These are phyloP conservation scores for Styphnolobium japonicum DNA, from an alignment of 306 rosid genomes.

Conservation along the genomic window DNA sequence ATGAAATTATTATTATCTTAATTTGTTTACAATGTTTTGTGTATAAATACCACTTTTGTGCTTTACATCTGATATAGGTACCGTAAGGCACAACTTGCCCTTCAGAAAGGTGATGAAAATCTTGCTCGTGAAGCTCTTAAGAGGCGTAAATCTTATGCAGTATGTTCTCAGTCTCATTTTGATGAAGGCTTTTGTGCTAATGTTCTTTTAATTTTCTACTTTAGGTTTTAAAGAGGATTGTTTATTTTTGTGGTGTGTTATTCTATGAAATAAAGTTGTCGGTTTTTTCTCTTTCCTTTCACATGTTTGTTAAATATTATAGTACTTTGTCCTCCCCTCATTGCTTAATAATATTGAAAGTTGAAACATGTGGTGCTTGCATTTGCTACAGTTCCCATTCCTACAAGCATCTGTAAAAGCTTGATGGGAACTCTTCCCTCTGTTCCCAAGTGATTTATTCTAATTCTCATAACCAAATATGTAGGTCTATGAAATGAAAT, in stretches of 20 bases:
- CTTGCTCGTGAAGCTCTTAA: conserved; percentile 98
- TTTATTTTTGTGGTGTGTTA: neutral
- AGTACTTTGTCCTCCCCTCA: conserved; percentile 1
- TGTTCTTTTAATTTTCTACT: conserved; percentile 11
- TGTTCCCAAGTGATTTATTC: neutral
- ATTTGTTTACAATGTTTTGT: neutral
- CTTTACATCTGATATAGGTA: conserved; percentile 54
- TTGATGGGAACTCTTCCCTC: neutral
- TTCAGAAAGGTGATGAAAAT: conserved; percentile 88
- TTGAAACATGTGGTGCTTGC: conserved; percentile 3
- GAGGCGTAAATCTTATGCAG: conserved; percentile 93
- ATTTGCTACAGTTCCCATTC: conserved; percentile 11
- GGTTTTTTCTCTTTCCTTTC: neutral
- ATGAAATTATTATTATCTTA: conserved; percentile 13
- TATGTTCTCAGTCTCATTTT: conserved; percentile 39
- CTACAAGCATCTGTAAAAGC: neutral
- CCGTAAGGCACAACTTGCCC: conserved; percentile 89
- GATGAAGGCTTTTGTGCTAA: neutral
- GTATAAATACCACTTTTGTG: conserved; percentile 11
- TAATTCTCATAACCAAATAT: neutral
- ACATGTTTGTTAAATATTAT: neutral
- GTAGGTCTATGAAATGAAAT: conserved; percentile 6
- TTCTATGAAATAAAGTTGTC: neutral
- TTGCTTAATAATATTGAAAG: neutral
- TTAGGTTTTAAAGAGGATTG: neutral